These are phyloP conservation scores for Cryphonectria carpinicola DNA, from an alignment of 2,329 filamentous ascomycete species.

Conservation along the genomic window DNA sequence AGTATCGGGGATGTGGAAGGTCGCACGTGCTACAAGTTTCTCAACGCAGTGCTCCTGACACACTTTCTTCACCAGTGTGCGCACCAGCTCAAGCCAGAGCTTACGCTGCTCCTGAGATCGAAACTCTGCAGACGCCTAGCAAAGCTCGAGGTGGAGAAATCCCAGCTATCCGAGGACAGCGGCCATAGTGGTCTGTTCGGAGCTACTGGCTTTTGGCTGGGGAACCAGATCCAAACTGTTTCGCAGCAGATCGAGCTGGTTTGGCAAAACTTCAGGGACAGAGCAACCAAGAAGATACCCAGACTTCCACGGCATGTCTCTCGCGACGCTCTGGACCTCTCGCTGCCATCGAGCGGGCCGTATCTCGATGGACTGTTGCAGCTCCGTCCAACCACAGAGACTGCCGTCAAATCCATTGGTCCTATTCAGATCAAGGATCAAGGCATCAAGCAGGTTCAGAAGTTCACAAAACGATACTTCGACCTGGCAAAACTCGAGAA, in stretches of 20 bases:
- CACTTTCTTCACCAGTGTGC: constrained; percentile 48
- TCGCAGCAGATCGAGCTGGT: constrained; percentile 37
- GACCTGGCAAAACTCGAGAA: constrained; percentile 3
- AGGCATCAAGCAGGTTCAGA: constrained; percentile 20
- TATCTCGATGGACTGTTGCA: constrained; percentile 36
- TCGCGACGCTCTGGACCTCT: constrained; percentile 38
- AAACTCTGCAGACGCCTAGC: constrained; percentile 61
- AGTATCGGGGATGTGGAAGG: constrained; percentile 46
- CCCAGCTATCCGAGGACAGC: constrained; percentile 18
- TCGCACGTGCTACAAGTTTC: constrained; percentile 57
- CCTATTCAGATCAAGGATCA: constrained; percentile 7
- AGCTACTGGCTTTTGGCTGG: constrained; percentile 35
- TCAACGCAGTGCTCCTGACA: constrained; percentile 54
- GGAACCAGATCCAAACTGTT: constrained; percentile 36
- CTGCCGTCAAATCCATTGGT: neutral
- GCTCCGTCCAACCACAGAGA: constrained; percentile 7
- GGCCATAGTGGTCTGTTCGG: constrained; percentile 37
- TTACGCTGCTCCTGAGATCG: constrained; percentile 44
- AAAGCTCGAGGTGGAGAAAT: constrained; percentile 55
- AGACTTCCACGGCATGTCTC: constrained; percentile 43
- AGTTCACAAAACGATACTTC: constrained; percentile 14
- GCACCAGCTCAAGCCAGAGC: constrained; percentile 40
- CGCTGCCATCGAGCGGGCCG: constrained; percentile 45
- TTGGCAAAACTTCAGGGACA: constrained; percentile 46
- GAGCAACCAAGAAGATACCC: constrained; percentile 43